These are phyloP conservation scores for Oenanthe sinensis DNA, from an alignment of 129 eudicot genomes.

Conservation along the genomic window DNA sequence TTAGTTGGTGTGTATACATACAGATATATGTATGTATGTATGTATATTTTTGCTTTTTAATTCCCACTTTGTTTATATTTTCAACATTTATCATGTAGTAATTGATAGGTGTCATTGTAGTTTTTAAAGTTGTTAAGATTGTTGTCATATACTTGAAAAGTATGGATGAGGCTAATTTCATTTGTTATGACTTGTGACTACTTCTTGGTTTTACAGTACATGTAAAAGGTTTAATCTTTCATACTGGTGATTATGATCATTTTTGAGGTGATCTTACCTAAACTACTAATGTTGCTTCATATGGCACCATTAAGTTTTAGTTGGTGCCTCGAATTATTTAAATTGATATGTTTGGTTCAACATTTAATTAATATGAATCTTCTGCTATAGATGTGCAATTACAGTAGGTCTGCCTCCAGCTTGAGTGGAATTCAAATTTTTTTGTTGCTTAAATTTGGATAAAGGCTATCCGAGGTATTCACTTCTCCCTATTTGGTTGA, in stretches of 20 bases:
- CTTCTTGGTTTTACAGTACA: not conserved
- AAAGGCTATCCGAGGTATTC: too few relatives aligned
- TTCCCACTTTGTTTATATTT: too few relatives aligned
- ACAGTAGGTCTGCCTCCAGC: slow-evolving; percentile 93
- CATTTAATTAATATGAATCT: not conserved
- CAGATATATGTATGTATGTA: not conserved
- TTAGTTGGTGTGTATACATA: too few relatives aligned
- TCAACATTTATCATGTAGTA: too few relatives aligned
- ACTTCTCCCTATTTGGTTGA: too few relatives aligned
- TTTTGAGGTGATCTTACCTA: not conserved
- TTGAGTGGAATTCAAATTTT: too few relatives aligned
- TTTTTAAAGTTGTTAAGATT: not conserved
- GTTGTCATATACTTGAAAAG: not conserved
- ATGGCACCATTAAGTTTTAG: not conserved
- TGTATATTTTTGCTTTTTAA: not conserved
- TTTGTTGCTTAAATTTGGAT: too few relatives aligned
- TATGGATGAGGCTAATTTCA: not conserved
- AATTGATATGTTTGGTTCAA: too few relatives aligned
- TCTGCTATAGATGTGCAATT: slow-evolving; percentile 47
- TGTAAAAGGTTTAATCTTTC: not conserved
- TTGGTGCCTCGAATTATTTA: too few relatives aligned
- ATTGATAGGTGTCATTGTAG: not conserved
- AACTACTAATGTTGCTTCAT: not conserved
- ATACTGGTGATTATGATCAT: not conserved
- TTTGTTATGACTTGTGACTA: not conserved